These are phyloP conservation scores for Niveomyces coronatus DNA, from an alignment of 2,329 filamentous ascomycete species.

Conservation along the genomic window DNA sequence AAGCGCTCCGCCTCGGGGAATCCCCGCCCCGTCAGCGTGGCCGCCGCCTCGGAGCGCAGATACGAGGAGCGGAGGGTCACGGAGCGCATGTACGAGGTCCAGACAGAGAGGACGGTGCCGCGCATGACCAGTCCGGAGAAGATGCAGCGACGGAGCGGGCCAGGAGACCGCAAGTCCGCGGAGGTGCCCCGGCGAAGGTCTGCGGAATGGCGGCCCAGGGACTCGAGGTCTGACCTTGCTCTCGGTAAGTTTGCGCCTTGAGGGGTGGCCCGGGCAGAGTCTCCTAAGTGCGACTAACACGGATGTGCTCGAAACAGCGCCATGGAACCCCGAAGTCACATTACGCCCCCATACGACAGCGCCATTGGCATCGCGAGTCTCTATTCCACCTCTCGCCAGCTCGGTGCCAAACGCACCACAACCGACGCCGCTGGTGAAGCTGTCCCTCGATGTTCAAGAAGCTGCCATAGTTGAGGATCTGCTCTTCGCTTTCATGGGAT, in stretches of 20 bases:
- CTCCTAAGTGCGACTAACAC: constrained; percentile 14
- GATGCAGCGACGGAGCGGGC: constrained; percentile 33
- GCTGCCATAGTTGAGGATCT: constrained; percentile 80
- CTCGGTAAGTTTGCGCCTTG: constrained; percentile 31
- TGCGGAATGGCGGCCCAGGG: constrained; percentile 34
- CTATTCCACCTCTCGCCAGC: constrained; percentile 61
- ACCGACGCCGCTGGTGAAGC: constrained; percentile 56
- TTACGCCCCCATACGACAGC: constrained; percentile 57
- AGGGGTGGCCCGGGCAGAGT: neutral
- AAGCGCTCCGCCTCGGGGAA: constrained; percentile 50
- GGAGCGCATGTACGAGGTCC: constrained; percentile 47
- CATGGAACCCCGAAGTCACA: constrained; percentile 73
- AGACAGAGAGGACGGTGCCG: constrained; percentile 50
- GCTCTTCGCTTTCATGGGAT: constrained; percentile 94
- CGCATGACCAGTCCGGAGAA: constrained; percentile 50
- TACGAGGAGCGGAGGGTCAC: constrained; percentile 44
- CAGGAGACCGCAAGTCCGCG: constrained; percentile 25
- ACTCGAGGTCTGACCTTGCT: constrained; percentile 36
- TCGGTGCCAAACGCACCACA: constrained; percentile 64
- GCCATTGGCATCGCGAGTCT: constrained; percentile 59
- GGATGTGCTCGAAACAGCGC: constrained; percentile 21
- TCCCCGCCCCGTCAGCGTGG: constrained; percentile 38
- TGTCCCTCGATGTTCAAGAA: constrained; percentile 77
- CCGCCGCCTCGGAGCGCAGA: constrained; percentile 30
- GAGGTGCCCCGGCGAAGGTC: constrained; percentile 32